Percentiles rank a stretch among this genome's conserved stretches.
phyloP scores from a whole-genome alignment of 164 flowering plant genomes.

The Paratinospora sagittata region DNA sequence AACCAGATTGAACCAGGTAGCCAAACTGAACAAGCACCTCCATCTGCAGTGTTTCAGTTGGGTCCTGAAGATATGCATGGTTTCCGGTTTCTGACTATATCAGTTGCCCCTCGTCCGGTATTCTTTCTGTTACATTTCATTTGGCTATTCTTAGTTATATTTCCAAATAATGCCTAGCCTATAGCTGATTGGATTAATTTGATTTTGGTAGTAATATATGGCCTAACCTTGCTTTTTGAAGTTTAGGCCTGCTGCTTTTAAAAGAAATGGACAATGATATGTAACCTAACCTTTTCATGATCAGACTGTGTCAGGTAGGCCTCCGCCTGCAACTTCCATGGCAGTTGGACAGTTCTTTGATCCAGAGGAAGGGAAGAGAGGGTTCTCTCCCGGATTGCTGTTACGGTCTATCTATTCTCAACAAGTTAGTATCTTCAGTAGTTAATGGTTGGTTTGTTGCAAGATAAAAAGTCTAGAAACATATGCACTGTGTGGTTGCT shows the following conservation, averaged over 20 bases:
- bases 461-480: conserved; percentile 4
- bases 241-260: conserved; percentile 4
- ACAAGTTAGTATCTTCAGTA: conserved; percentile 42
- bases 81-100: conserved; percentile 82
- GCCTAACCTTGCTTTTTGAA: background rate
- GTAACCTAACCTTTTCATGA: conserved; percentile 22
- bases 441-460: conserved; percentile 13
- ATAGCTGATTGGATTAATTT: background rate
- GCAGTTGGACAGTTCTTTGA: conserved; percentile 98
- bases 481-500: background rate
- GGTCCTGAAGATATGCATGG: too few relatives aligned
- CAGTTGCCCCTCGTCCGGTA: conserved; percentile 99
- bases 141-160: background rate
- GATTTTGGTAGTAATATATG: background rate
- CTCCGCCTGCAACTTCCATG: conserved; percentile 98
- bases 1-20: too few relatives aligned
- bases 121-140: conserved; percentile 1
- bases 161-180: background rate
- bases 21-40: too few relatives aligned
- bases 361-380: conserved; percentile 61
- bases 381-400: conserved; percentile 47
- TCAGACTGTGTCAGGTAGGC: conserved; percentile 92
- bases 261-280: background rate
- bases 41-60: too few relatives aligned
- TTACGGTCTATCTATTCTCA: conserved; percentile 48